A percentile compares a stretch with the other conserved stretches of the same genome.
Conservation (phyloP, 208 protist genomes). For the Angomonas ambiguus region DNA sequence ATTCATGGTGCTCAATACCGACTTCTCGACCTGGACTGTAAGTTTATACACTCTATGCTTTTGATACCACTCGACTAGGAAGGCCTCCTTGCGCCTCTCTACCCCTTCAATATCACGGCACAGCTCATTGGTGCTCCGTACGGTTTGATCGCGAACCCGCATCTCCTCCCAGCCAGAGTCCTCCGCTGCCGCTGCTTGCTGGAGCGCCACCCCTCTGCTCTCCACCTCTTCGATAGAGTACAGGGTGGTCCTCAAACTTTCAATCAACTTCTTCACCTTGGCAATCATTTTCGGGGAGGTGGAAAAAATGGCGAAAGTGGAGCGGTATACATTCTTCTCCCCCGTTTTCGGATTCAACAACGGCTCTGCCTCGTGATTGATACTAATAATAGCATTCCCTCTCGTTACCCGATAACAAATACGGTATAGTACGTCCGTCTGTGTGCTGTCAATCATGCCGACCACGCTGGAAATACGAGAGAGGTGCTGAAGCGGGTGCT, state of each 20-base stretch:
- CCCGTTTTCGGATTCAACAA: constrained; percentile 52
- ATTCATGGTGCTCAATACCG: constrained; percentile 85
- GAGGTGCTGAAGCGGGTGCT: constrained; percentile 6
- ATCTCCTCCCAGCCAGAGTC: neutral
- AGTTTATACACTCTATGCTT: constrained; percentile 43
- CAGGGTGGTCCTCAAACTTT: constrained; percentile 78
- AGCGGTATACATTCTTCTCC: constrained; percentile 37
- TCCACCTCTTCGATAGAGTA: constrained; percentile 70
- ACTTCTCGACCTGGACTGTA: constrained; percentile 43
- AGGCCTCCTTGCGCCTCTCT: constrained; percentile 28
- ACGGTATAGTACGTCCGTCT: constrained; percentile 57
- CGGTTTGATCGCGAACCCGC: neutral
- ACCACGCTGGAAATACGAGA: constrained; percentile 17
- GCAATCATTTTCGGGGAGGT: constrained; percentile 51
- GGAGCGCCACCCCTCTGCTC: neutral
- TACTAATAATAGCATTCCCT: constrained; percentile 78
- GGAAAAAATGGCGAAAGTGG: constrained; percentile 90
- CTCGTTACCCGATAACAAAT: constrained; percentile 86
- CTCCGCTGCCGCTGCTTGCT: neutral
- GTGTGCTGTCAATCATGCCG: constrained; percentile 18
- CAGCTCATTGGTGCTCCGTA: constrained; percentile 10
- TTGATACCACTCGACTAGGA: constrained; percentile 36
- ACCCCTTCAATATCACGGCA: constrained; percentile 22
- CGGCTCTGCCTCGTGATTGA: constrained; percentile 44
- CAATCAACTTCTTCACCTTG: constrained; percentile 90